Evolutionary conservation across 2,329 filamentous ascomycete species (phyloP), one percentile per base, ranked within the genome.

Genomic region (Cladophialophora bantiana): DNA sequence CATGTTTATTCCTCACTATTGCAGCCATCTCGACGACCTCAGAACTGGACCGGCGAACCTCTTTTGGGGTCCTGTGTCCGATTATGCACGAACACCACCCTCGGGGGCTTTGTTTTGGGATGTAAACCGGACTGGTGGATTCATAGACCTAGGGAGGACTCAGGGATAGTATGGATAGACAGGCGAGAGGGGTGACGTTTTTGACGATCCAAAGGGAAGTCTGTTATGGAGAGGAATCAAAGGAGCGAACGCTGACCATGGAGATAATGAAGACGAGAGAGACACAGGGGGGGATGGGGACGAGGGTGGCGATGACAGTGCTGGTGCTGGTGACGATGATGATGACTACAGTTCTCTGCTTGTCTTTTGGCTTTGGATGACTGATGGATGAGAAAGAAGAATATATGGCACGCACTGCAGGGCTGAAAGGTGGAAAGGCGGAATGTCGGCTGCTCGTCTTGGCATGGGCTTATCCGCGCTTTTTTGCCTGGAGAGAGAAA

Each of bases 381-480:
- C 26, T 26, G 26, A 26, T 26, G 26, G 26, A 15, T 42, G 38
- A 42, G 38, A n/a, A n/a, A 42, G 38, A 15, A 18, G 38, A 42
- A 42, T 15, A 42, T 4, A 15, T 42, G 38, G 38, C 15, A 42
- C 13, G 20, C 42, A 18, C n/a, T 50, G 34, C 55, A 45, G 55
- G 34, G 34, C 55, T 45, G 40, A 18, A 36, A 26, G 26, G 26
- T 26, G 26, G 26, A 26, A 26, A 42, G 34, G 57, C 57, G 57
- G 57, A 50, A 50, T 59, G 57, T 59, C 42, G 57, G 59, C 53
- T 45, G 59, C 10, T 50, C 34, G 52, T 32, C 59, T 61, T 61
- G 59, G 59, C 59, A 60, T 60, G 40, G 58, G 45, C 58, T 38
- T 54, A 54, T 54, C 32, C 50, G 50, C 18, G 40, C 5, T n/a